A percentile compares a stretch with the other conserved stretches of the same genome.
Conservation (phyloP, 2,329 filamentous ascomycete species). For the Colletotrichum sojae region DNA sequence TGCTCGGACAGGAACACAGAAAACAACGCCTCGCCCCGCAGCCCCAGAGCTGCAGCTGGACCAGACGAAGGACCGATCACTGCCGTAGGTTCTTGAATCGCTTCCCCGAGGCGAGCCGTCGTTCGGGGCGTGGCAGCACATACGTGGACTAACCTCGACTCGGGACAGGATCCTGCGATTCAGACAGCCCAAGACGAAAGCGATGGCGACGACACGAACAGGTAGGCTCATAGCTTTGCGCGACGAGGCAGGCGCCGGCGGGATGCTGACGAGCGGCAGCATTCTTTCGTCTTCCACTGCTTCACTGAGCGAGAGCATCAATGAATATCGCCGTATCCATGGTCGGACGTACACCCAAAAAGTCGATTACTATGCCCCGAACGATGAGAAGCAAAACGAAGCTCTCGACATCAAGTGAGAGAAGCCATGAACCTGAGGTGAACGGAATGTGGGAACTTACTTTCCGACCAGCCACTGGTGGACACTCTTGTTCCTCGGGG, state of each 20-base stretch:
- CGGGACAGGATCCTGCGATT: too few relatives aligned
- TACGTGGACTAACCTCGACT: too few relatives aligned
- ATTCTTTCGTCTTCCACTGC: not conserved
- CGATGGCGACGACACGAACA: too few relatives aligned
- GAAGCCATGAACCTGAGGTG: not conserved
- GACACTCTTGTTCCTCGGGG: not conserved
- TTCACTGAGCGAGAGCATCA: not conserved
- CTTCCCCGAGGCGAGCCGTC: too few relatives aligned
- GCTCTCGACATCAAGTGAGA: not conserved
- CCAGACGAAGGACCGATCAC: too few relatives aligned
- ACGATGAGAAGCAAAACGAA: not conserved
- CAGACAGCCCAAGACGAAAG: too few relatives aligned
- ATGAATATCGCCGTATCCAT: not conserved
- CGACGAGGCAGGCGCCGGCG: not conserved
- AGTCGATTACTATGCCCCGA: not conserved
- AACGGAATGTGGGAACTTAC: not conserved
- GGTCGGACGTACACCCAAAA: not conserved
- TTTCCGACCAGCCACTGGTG: not conserved
- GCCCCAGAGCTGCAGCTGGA: too few relatives aligned
- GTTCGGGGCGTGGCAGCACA: too few relatives aligned
- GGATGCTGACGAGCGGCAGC: not conserved
- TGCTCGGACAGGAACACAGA: too few relatives aligned
- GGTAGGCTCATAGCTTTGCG: not conserved
- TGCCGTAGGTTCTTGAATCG: too few relatives aligned
- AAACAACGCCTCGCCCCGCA: too few relatives aligned